Conservation (phyloP, 2,329 filamentous ascomycete genomes). For the Hypoxylon sp. region DNA sequence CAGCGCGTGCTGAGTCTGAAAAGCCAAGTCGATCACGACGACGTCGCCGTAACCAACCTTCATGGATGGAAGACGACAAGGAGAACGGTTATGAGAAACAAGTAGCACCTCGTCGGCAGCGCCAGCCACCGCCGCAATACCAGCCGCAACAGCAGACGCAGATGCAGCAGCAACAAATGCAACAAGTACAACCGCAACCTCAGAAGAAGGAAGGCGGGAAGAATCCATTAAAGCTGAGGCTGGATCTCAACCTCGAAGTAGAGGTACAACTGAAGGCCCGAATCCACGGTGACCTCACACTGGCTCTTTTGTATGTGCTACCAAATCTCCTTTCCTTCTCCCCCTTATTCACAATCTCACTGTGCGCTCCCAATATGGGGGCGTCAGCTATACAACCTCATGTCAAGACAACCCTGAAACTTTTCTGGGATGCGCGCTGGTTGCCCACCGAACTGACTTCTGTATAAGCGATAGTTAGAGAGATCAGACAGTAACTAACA, state of each 20-base stretch:
- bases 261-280: conserved; percentile 89
- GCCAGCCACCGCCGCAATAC: conserved; percentile 42
- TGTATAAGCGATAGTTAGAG: conserved; percentile 38
- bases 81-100: conserved; percentile 52
- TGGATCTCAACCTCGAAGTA: conserved; percentile 86
- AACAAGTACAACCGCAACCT: conserved; percentile 47
- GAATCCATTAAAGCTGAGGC: conserved; percentile 78
- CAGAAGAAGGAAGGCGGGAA: conserved; percentile 60
- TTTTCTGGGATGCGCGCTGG: conserved; percentile 21
- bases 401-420: conserved; percentile 12
- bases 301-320: conserved; percentile 72
- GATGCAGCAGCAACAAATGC: conserved; percentile 43
- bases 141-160: conserved; percentile 43
- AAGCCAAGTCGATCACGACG: conserved; percentile 48
- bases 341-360: neutral
- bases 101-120: conserved; percentile 47
- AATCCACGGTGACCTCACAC: conserved; percentile 86
- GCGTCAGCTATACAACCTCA: neutral
- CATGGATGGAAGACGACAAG: conserved; percentile 50
- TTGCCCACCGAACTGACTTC: conserved; percentile 33
- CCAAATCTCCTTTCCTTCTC: conserved; percentile 9
- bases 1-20: conserved; percentile 48
- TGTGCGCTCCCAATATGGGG: conserved; percentile 7
- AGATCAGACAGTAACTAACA: conserved; percentile 41
- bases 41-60: conserved; percentile 54